Evolutionary conservation across 2,329 filamentous ascomycete genomes (phyloP), one percentile per base, ranked within the genome.

Genomic region (Paracamarosporium sp.): DNA sequence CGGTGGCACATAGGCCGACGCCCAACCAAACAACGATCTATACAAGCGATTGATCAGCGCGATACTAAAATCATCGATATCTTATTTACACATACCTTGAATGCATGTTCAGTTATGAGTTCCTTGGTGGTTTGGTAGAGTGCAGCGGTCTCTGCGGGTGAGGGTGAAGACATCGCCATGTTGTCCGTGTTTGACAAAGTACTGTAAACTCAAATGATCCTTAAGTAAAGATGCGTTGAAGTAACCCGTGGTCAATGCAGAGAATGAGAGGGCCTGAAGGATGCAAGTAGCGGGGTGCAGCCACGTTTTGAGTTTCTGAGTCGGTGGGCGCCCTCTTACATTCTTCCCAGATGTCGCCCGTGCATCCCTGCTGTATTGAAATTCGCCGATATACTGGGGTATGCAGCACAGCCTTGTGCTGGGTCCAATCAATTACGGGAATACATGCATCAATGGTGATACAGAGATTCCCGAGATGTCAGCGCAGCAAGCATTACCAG

Each of bases 1-100:
- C 33, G 31, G 43, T 30, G 17, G 43, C 27, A 31, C 52, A 55
- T 13, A 55, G 13, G 43, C 52, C 41, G 22, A 55, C 41, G 15
- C 52, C 52, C 7, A 47, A 2, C 52, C 43, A 55, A 9, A 55
- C 5, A 22, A 47, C 27, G 25, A 55, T 36, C 52, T 55, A 46
- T 27, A 47, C 8, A 35, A 30, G 27, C 3, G 6, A 12, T 9
- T 9, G 5, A 25, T 35, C 15, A 48, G 45, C 30, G 4, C 9
- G 4, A 3, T 47, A 5, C 8, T 17, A n/a, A 3, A 30, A 11
- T 11, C 17, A 8, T 7, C n/a, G 13, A 2, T 9, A 8, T 7
- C 1, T 47, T 22, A 8, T n/a, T 30, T 7, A 4, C 9, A 15
- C 27, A 3, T 31, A 47, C 44, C 28, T 47, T 47, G 44, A 47